Percentiles rank a stretch among this genome's conserved stretches.
Evolutionary conservation across 202 grass and related monocot species (phyloP).

Genomic region (Setaria italica): DNA sequence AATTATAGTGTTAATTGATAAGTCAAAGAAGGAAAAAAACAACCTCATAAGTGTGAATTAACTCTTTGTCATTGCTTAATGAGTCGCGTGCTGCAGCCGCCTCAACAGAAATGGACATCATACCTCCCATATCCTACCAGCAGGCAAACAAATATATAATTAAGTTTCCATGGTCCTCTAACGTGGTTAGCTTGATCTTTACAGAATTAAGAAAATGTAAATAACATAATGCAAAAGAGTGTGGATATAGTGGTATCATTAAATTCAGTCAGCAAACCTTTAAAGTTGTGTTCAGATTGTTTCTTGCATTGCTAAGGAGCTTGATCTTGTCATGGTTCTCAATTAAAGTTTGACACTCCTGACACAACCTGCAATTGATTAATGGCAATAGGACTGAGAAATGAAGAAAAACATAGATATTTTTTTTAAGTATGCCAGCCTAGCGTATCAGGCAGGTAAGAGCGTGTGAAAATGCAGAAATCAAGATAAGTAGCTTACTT

Average conservation of each 20-base stretch:
- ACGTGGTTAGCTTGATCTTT: conserved; percentile 33
- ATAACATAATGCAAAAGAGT: conserved; percentile 40
- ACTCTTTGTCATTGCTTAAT: conserved; percentile 89
- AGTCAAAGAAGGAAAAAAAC: conserved; percentile 45
- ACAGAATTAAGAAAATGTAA: conserved; percentile 35
- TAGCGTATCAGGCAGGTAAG: conserved; percentile 26
- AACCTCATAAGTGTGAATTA: conserved; percentile 98
- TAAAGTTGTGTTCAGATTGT: conserved; percentile 97
- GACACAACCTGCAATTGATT: conserved; percentile 72
- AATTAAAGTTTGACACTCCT: conserved; percentile 98
- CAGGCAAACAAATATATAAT: conserved; percentile 31
- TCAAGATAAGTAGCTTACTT: conserved; percentile 65
- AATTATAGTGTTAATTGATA: conserved; percentile 41
- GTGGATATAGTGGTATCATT: background rate
- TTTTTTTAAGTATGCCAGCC: conserved; percentile 17
- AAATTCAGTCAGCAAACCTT: conserved; percentile 66
- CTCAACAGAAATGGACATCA: conserved; percentile 99
- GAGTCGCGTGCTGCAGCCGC: conserved; percentile 90
- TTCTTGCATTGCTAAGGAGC: conserved; percentile 99
- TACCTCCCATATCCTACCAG: conserved; percentile 93
- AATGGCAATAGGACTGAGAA: conserved; percentile 40
- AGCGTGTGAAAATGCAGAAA: conserved; percentile 27
- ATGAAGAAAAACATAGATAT: conserved; percentile 29
- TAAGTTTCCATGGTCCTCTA: background rate
- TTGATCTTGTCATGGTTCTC: conserved; percentile 99